A percentile compares a stretch with the other conserved stretches of the same genome.
phyloP scores from a whole-genome alignment of 805 yeast genomes.

The Candida odintsovae region DNA sequence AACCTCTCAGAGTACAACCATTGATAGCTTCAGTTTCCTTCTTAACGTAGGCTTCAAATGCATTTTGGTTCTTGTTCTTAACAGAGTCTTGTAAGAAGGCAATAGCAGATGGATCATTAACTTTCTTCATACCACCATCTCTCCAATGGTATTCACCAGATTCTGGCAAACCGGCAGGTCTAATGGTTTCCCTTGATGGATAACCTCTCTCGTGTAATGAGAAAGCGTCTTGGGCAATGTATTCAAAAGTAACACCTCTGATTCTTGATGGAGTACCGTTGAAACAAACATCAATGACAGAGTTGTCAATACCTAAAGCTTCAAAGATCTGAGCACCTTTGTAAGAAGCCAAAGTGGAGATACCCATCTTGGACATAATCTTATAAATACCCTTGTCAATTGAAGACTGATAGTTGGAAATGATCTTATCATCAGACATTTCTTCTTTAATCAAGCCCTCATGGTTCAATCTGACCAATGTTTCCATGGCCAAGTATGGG shows the following conservation, averaged over 20 bases:
- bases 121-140: constrained; percentile 96
- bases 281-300: constrained; percentile 92
- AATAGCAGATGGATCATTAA: constrained; percentile 91
- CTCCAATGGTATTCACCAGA: constrained; percentile 98
- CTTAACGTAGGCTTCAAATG: constrained; percentile 84
- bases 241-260: constrained; percentile 91
- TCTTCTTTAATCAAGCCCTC: constrained; percentile 65
- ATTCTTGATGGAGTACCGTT: constrained; percentile 97
- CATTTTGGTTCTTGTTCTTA: constrained; percentile 88
- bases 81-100: constrained; percentile 98
- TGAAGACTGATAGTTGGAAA: constrained; percentile 77
- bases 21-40: constrained; percentile 88
- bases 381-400: constrained; percentile 88
- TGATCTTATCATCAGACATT: constrained; percentile 51
- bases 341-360: constrained; percentile 95
- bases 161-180: constrained; percentile 72
- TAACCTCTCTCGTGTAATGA: constrained; percentile 89
- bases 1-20: constrained; percentile 90
- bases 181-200: constrained; percentile 71
- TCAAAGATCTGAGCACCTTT: constrained; percentile 99
- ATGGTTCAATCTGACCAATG: constrained; percentile 74
- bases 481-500: constrained; percentile 91
- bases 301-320: constrained; percentile 91
- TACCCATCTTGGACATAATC: constrained; percentile 99
- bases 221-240: constrained; percentile 94